These are phyloP conservation scores for Tetrapisispora pingtungensis DNA, from an alignment of 805 yeast genomes.

Conservation along the genomic window DNA sequence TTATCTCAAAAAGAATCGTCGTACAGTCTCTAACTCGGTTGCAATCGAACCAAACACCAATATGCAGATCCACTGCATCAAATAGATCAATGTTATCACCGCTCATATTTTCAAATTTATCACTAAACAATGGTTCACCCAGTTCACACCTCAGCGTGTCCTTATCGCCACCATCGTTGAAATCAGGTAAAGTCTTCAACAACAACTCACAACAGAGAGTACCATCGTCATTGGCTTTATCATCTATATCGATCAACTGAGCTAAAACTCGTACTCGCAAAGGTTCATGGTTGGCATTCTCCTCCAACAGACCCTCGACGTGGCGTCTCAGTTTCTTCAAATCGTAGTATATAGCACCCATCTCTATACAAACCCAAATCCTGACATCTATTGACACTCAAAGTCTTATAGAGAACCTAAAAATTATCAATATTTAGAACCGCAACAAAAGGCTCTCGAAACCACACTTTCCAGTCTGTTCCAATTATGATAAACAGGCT, in stretches of 20 bases:
- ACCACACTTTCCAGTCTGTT: too few species aligned
- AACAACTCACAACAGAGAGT: not conserved
- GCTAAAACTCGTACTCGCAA: not conserved
- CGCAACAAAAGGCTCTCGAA: too few species aligned
- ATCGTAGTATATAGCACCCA: not conserved
- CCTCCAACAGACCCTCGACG: not conserved
- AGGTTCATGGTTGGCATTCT: not conserved
- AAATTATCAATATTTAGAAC: too few species aligned
- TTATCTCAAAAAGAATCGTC: too few species aligned
- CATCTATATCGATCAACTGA: not conserved
- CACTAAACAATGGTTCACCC: not conserved
- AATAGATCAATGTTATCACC: not conserved
- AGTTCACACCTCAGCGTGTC: not conserved
- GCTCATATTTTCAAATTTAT: not conserved
- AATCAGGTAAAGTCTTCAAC: not conserved
- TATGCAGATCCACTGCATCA: constrained; percentile 11
- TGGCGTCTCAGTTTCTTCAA: not conserved
- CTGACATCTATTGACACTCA: too few species aligned
- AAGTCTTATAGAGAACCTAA: too few species aligned
- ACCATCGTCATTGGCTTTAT: not conserved
- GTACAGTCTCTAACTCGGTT: too few species aligned
- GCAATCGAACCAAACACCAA: constrained; percentile 6
- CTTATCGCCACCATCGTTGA: not conserved
- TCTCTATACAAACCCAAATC: too few species aligned
- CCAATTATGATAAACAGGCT: too few species aligned